Base-by-base conservation (phyloP, 805 yeast genomes). In the Candida hispaniensis region DNA sequence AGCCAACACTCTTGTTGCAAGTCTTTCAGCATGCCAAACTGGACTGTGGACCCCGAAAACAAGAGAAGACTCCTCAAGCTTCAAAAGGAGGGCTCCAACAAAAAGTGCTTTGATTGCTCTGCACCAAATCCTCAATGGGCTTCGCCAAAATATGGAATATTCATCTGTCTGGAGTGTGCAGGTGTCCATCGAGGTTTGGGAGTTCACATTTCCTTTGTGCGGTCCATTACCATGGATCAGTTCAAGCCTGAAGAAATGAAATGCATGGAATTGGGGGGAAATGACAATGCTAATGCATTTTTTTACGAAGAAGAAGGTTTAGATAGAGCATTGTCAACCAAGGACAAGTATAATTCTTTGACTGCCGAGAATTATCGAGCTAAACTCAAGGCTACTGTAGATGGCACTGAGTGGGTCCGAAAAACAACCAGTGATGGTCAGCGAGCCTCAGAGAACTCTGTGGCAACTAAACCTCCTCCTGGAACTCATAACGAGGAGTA, bases 51-150 rank as follows among this genome's bases (percentile, higher is more conserved):
- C 55, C 95, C 96, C 11, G 94, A 83, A 48, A 78, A 81, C 41
- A 79, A 93, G 56, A 75, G 94, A 53, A 50, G 56, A 41, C 52
- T 58, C 34, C 45, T 54, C 46, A 74, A 74, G 26, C 61, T 88
- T 42, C 97, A 88, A 52, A 83, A 83, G 54, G 64, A 65, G 29
- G 93, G 88, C 16, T 77, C 65, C 9, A 83, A 85, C 64, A 83
- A 79, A 61, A 76, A 73, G 56, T 91, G 98, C 59, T 79, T 83
- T 56, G 98, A 91, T 56, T 91, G 98, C 59, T 67, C 64, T 22
- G 93, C 96, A 1, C 94, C 94, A 41, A 88, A 86, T 55, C 98
- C 98, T 7, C 98, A 91, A 58, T 91, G 98, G 98, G 96, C 97
- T 2, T 83, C 95, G 9, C 97, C 97, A 21, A 91, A 91, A 58